Evolutionary conservation across 2,329 filamentous ascomycete genomes (phyloP).

Genomic region (Bertia moriformis): DNA sequence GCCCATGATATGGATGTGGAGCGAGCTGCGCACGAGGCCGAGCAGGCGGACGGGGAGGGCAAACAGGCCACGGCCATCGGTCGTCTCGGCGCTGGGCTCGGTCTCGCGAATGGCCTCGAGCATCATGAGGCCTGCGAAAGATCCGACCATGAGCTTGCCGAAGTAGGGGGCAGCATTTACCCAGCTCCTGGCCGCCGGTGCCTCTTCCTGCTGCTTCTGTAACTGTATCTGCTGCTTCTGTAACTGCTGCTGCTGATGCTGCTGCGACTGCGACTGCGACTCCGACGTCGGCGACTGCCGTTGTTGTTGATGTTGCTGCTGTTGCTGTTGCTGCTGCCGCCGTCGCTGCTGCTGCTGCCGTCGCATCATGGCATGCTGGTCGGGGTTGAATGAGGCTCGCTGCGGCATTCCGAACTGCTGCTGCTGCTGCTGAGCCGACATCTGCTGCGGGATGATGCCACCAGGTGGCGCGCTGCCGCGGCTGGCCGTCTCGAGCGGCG

Average conservation of each 20-base stretch:
- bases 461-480: constrained; percentile 24
- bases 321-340: constrained; percentile 1
- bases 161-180: constrained; percentile 38
- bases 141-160: constrained; percentile 80
- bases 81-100: constrained; percentile 47
- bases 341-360: not conserved
- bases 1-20: constrained; percentile 37
- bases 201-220: no score
- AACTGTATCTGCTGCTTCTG: constrained; percentile 31
- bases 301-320: not conserved
- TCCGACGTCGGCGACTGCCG: constrained; percentile 19
- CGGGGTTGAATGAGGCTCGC: constrained; percentile 17
- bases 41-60: constrained; percentile 48
- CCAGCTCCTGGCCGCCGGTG: constrained; percentile 39
- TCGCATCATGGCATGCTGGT: not conserved
- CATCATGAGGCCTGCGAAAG: constrained; percentile 82
- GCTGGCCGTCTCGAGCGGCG: constrained; percentile 23
- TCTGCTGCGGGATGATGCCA: constrained; percentile 48
- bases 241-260: constrained; percentile 35
- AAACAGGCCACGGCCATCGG: constrained; percentile 52
- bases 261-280: constrained; percentile 36
- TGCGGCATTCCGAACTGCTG: constrained; percentile 33
- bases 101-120: constrained; percentile 63
- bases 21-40: constrained; percentile 25
- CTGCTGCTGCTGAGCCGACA: no score